phyloP scores from a whole-genome alignment of 495 filamentous ascomycete species.

The Jackrogersella minutella region DNA sequence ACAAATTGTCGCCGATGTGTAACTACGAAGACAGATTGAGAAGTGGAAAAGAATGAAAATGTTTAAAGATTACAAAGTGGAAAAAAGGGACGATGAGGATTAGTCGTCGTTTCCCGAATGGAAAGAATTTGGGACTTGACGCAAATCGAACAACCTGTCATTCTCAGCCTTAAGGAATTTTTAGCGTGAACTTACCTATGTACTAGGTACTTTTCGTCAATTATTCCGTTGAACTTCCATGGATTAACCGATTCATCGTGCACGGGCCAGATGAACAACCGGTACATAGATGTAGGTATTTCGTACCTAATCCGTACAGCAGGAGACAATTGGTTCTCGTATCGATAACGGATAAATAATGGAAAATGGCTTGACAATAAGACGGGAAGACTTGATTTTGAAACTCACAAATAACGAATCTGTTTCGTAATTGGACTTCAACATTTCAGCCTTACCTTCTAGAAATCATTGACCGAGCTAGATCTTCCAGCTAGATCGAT shows the following conservation, averaged over 20 bases:
- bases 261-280: conserved; percentile 12
- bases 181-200: conserved; percentile 27
- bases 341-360: not conserved
- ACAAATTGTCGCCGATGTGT: not conserved
- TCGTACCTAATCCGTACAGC: not conserved
- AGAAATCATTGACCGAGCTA: not conserved
- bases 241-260: conserved; percentile 20
- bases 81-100: conserved; percentile 20
- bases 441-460: conserved; percentile 1
- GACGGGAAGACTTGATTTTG: too few relatives aligned
- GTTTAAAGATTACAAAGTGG: conserved; percentile 16
- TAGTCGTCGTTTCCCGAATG: conserved; percentile 19
- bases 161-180: conserved; percentile 38
- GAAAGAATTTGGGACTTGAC: conserved; percentile 23
- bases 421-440: not conserved
- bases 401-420: not conserved
- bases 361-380: not conserved
- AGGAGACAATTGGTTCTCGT: not conserved
- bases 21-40: not conserved
- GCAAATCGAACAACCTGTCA: conserved; percentile 47
- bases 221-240: conserved; percentile 10
- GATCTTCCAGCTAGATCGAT: not conserved
- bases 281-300: not conserved
- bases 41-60: conserved; percentile 11
- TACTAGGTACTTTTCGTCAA: conserved; percentile 8